Evolutionary conservation across 2,329 filamentous ascomycete genomes (phyloP).

Genomic region (Gremmenia infestans): DNA sequence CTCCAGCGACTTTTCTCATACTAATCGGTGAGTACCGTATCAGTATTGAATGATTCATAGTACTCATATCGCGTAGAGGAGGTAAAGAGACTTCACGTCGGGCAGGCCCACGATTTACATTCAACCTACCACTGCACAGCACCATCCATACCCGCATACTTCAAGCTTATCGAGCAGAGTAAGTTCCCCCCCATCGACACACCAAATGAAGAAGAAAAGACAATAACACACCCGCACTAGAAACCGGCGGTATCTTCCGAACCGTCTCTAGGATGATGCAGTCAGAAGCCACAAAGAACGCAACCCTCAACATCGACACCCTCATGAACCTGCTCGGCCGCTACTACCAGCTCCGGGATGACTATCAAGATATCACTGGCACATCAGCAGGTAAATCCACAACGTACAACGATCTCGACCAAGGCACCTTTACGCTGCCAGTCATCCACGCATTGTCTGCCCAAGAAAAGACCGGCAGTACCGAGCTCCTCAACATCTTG

Average conservation of each 20-base stretch:
- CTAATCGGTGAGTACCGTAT: not conserved
- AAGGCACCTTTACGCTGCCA: conserved; percentile 6
- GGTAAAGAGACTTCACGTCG: conserved; percentile 2
- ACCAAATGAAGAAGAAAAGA: not conserved
- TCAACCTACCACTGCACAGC: not conserved
- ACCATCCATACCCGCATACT: conserved; percentile 3
- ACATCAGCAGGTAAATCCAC: not conserved
- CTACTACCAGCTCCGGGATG: conserved; percentile 8
- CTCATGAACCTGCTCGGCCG: conserved; percentile 5
- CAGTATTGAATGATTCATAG: not conserved
- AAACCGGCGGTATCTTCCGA: conserved; percentile 5
- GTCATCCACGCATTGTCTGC: not conserved
- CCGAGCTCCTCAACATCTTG: conserved; percentile 1
- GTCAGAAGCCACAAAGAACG: not conserved
- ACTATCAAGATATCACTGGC: conserved; percentile 3
- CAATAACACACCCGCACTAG: not conserved
- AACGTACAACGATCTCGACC: conserved; percentile 4
- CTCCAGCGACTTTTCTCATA: not conserved
- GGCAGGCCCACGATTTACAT: conserved; percentile 6
- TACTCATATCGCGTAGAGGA: conserved; percentile 2
- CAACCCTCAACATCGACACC: not conserved
- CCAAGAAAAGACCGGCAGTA: not conserved
- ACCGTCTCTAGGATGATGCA: conserved; percentile 5
- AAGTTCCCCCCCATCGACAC: not conserved
- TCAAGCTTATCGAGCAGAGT: conserved; percentile 4